Evolutionary conservation across 225 moss, liverwort and hornwort genomes (phyloP).

Genomic region (Neckera pumila): DNA sequence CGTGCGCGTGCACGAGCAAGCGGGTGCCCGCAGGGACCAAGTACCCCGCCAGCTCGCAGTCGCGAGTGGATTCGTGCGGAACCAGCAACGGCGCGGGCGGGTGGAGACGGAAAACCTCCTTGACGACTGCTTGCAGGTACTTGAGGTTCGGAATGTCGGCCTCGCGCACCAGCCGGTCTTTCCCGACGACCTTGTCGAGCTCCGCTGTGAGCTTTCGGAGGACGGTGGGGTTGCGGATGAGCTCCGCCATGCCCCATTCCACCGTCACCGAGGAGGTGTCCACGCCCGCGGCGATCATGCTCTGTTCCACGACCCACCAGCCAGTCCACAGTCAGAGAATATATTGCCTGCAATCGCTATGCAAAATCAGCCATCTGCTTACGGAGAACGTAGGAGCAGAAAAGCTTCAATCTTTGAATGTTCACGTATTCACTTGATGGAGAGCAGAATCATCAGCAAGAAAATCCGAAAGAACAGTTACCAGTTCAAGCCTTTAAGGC

Average conservation of each 20-base stretch:
- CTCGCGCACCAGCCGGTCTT: conserved; percentile 1
- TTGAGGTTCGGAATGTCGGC: conserved; percentile 4
- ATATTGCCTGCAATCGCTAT: background rate
- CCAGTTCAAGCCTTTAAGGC: background rate
- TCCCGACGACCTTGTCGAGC: conserved; percentile 14
- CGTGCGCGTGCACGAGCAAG: conserved; percentile 16
- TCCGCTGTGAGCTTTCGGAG: background rate
- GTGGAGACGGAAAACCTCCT: conserved; percentile 37
- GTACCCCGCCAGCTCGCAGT: conserved; percentile 10
- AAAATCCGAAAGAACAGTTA: no score
- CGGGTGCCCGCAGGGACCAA: conserved; percentile 19
- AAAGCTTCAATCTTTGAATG: no score
- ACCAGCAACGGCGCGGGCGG: conserved; percentile 14
- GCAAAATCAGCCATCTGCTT: background rate
- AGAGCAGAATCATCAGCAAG: background rate
- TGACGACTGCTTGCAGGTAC: conserved; percentile 25
- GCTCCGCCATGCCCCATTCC: conserved; percentile 32
- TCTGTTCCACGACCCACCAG: background rate
- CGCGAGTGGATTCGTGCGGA: conserved; percentile 11
- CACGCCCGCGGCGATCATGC: conserved; percentile 14
- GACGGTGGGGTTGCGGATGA: background rate
- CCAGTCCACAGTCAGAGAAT: background rate
- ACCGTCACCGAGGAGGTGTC: conserved; percentile 10
- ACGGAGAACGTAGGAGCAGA: background rate
- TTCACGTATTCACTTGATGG: background rate